Percentiles rank a stretch among this genome's conserved stretches.
Evolutionary conservation across 2,329 filamentous ascomycete species (phyloP).

Genomic region (Ophiostoma himal-ulmi): DNA sequence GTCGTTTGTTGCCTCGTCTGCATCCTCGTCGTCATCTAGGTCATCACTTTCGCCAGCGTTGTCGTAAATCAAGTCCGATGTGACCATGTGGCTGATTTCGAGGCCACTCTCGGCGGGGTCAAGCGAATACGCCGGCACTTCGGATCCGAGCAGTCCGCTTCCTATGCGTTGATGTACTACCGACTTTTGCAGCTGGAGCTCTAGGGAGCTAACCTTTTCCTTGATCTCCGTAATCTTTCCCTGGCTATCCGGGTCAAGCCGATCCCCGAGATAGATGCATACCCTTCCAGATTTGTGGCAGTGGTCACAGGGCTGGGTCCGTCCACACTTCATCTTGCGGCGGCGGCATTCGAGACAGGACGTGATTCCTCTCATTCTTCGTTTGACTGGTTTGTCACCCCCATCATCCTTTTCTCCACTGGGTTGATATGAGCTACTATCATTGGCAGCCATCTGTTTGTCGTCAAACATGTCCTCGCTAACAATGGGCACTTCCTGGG

Average conservation of each 20-base stretch:
- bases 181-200: slow-evolving; percentile 63
- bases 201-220: slow-evolving; percentile 67
- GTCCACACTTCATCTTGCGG: slow-evolving; percentile 74
- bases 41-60: not conserved
- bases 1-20: slow-evolving; percentile 48
- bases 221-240: slow-evolving; percentile 69
- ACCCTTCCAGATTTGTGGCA: slow-evolving; percentile 51
- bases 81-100: slow-evolving; percentile 22
- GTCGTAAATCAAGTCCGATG: slow-evolving; percentile 39
- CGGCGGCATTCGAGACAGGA: slow-evolving; percentile 67
- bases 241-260: slow-evolving; percentile 64
- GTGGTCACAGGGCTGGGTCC: slow-evolving; percentile 64
- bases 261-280: slow-evolving; percentile 59
- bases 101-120: slow-evolving; percentile 46
- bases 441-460: slow-evolving; percentile 6
- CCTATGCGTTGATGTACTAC: slow-evolving; percentile 21
- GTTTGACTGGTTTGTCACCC: slow-evolving; percentile 42
- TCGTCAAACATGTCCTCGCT: slow-evolving; percentile 22
- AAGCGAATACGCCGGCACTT: slow-evolving; percentile 15
- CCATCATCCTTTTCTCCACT: not conserved
- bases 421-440: not conserved
- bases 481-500: slow-evolving; percentile 21
- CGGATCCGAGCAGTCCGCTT: slow-evolving; percentile 17
- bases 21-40: slow-evolving; percentile 14
- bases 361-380: slow-evolving; percentile 61